phyloP scores from a whole-genome alignment of 345 rosid genomes.

The Laguncularia racemosa region DNA sequence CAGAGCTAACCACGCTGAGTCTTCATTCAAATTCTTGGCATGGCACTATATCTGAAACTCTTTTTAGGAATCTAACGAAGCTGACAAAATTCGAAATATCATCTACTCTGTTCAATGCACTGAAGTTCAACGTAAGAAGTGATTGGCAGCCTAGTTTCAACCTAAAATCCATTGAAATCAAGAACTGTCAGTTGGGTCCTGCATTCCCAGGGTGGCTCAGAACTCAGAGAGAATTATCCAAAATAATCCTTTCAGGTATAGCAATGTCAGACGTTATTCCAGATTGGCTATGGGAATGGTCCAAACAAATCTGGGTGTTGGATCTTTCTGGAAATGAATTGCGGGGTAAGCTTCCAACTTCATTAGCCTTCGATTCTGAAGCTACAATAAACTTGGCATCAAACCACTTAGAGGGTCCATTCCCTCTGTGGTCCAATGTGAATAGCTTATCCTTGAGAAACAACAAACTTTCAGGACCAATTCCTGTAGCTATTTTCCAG shows the following conservation, averaged over 20 bases:
- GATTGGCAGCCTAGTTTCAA: slow-evolving; percentile 21
- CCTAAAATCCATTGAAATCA: not conserved
- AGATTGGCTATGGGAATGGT: slow-evolving; percentile 16
- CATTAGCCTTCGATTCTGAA: not conserved
- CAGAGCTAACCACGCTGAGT: slow-evolving; percentile 6
- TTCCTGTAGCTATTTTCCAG: slow-evolving; percentile 5
- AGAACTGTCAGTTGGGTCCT: slow-evolving; percentile 13
- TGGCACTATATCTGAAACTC: slow-evolving; percentile 15
- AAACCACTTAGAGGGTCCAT: slow-evolving; percentile 12
- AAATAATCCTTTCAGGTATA: slow-evolving; percentile 6
- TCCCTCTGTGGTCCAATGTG: slow-evolving; percentile 14
- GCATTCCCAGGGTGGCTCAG: slow-evolving; percentile 21
- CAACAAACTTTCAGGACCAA: slow-evolving; percentile 10
- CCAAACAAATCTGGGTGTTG: slow-evolving; percentile 4
- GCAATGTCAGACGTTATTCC: slow-evolving; percentile 12
- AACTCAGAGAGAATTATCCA: slow-evolving; percentile 5
- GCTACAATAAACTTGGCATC: slow-evolving; percentile 5
- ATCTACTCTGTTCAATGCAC: not conserved
- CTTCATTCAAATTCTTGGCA: slow-evolving; percentile 15
- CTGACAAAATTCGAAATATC: slow-evolving; percentile 3
- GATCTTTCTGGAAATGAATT: slow-evolving; percentile 18
- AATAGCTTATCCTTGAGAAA: slow-evolving; percentile 3
- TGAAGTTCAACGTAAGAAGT: slow-evolving; percentile 3
- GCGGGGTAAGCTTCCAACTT: slow-evolving; percentile 11
- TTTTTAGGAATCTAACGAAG: slow-evolving; percentile 12